Conservation (phyloP, 2,329 filamentous ascomycete genomes). For the Aureobasidium sp. region DNA sequence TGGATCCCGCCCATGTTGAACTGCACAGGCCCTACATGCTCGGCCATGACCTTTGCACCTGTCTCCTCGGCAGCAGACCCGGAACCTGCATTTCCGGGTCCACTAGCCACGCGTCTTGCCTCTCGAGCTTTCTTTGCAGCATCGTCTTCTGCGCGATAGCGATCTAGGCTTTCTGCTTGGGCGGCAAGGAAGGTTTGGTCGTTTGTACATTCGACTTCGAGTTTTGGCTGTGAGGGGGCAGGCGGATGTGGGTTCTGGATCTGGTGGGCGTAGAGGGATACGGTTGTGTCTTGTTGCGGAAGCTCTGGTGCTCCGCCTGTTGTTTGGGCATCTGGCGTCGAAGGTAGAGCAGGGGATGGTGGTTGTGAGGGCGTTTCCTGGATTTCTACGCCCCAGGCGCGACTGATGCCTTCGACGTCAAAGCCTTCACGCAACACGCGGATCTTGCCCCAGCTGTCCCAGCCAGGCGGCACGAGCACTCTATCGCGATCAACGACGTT, state of each 20-base stretch:
- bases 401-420: conserved; percentile 78
- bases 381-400: conserved; percentile 56
- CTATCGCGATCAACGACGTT: conserved; percentile 62
- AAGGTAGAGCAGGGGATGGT: neutral
- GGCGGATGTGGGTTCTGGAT: conserved; percentile 29
- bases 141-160: conserved; percentile 51
- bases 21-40: conserved; percentile 88
- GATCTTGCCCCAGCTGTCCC: conserved; percentile 98
- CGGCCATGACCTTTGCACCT: conserved; percentile 47
- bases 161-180: conserved; percentile 71
- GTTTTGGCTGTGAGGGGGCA: conserved; percentile 23
- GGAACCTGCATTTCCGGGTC: conserved; percentile 16
- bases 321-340: conserved; percentile 3
- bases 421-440: conserved; percentile 85
- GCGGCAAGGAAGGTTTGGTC: conserved; percentile 29
- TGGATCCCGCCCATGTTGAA: conserved; percentile 99
- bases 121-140: conserved; percentile 38
- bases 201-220: conserved; percentile 29
- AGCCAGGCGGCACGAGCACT: conserved; percentile 89
- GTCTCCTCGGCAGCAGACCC: conserved; percentile 19
- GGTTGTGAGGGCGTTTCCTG: conserved; percentile 11
- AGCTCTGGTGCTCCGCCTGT: conserved; percentile 18
- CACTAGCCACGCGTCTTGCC: conserved; percentile 20
- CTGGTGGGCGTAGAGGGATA: conserved; percentile 26
- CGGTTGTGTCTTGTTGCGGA: conserved; percentile 20